Base-by-base conservation (phyloP, 179 eudicot species). In the Spinacia oleracea region DNA sequence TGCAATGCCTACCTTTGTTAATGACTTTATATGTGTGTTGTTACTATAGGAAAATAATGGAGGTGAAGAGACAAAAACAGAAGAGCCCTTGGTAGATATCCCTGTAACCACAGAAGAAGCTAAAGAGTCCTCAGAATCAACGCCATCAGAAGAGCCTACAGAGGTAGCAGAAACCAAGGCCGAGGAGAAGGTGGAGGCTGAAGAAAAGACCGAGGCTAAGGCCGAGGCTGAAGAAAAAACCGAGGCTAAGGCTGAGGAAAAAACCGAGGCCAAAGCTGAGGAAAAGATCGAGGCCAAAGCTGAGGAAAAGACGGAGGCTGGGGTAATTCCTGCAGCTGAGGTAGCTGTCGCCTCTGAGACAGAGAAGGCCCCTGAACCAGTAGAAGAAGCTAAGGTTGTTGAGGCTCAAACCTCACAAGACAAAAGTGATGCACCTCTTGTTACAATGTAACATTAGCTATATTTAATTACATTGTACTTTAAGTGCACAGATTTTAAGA, bases 401-500 rank as follows among this genome's bases (percentile, higher is more conserved):
- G 87, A 85, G 76, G 86, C 81, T 67, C 86, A 78, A 74, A 81
- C 73, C 43, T 59, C 85, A 20, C 81, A 83, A 43, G 88, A 83
- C 21, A 84, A 89, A 82, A 85, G 79, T 51, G 90, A 86, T 77
- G 89, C 83, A 55, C 83, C 91, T 79, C 85, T 84, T 48, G 89
- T 86, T 60, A 84, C 89, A 38, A 55, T 81, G 16, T 86, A 82
- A 82, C 58, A 50, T 34, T 38, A 9, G 51, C 27, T 14, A 27
- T 31, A 50, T 72, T 70, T 35, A 64, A 27, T 65, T 20, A 73
- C 74, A 77, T 58, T 72, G 73, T 59, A 79, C 67, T 15, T 32
- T 21, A 29, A 50, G 58, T 67, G 50, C 75, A 72, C 70, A 80
- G 70, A 70, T 35, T 35, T 29, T 25, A 38, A 56, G 60, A 72